A percentile compares a stretch with the other conserved stretches of the same genome.
phyloP scores from a whole-genome alignment of 495 filamentous ascomycete species.

The Tuber calosporum region DNA sequence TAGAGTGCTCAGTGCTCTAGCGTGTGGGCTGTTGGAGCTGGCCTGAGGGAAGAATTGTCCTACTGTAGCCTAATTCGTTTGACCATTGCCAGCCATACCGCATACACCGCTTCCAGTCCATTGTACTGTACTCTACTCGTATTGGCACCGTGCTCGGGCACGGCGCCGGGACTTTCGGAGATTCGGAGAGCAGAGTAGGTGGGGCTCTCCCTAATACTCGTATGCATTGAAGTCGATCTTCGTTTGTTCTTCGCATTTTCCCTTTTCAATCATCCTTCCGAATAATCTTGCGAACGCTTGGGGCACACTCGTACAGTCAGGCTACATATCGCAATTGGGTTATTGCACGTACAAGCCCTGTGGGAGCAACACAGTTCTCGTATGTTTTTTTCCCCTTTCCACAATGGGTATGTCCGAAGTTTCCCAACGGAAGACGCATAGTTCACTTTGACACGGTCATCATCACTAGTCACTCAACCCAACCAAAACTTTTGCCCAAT shows the following conservation, averaged over 20 bases:
- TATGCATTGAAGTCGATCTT: not conserved
- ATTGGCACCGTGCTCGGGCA: not conserved
- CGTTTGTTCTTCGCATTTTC: not conserved
- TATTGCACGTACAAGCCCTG: not conserved
- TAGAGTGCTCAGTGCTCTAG: too few species aligned
- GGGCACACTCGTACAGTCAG: not conserved
- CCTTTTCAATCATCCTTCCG: not conserved
- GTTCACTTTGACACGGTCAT: not conserved
- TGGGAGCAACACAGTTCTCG: not conserved
- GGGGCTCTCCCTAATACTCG: not conserved
- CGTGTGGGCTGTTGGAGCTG: not conserved
- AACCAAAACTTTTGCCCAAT: not conserved
- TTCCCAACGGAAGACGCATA: not conserved
- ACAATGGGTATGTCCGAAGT: not conserved
- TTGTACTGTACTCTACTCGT: not conserved
- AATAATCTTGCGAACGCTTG: not conserved
- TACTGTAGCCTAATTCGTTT: not conserved
- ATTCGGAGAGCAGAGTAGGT: not conserved
- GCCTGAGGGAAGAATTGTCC: not conserved
- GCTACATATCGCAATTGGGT: not conserved
- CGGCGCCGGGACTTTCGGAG: not conserved
- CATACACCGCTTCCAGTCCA: too few species aligned
- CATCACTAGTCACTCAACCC: conserved; percentile 1
- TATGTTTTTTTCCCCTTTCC: not conserved
- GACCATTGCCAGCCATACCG: not conserved